phyloP scores from a whole-genome alignment of 2,329 filamentous ascomycete species.

The Hypomyces rosellus region DNA sequence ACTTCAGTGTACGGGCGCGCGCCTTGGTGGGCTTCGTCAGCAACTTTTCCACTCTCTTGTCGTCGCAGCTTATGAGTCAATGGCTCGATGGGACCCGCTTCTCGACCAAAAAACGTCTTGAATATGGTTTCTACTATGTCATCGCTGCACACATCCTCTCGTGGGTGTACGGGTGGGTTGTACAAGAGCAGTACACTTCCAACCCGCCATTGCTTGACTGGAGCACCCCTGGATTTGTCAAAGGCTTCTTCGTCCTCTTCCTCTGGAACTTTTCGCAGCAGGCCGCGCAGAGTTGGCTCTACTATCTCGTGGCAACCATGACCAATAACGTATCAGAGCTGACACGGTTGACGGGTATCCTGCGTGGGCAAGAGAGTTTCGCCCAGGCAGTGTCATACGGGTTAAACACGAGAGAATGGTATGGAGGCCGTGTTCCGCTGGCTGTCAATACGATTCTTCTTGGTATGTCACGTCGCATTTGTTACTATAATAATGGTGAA shows the following conservation, averaged over 20 bases:
- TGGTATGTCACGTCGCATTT: slow-evolving; percentile 18
- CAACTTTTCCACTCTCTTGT: slow-evolving; percentile 30
- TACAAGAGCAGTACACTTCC: slow-evolving; percentile 44
- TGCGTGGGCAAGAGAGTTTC: slow-evolving; percentile 36
- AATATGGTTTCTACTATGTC: slow-evolving; percentile 39
- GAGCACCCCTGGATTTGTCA: slow-evolving; percentile 35
- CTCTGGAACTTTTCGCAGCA: slow-evolving; percentile 47
- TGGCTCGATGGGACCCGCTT: slow-evolving; percentile 36
- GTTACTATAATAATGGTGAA: not conserved
- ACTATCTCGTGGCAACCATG: slow-evolving; percentile 48
- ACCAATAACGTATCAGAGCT: slow-evolving; percentile 51
- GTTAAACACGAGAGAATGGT: slow-evolving; percentile 32
- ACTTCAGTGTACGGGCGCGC: slow-evolving; percentile 34
- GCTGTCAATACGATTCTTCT: slow-evolving; percentile 34
- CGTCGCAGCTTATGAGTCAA: slow-evolving; percentile 37
- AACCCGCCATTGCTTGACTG: slow-evolving; percentile 35
- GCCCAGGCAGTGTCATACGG: slow-evolving; percentile 34
- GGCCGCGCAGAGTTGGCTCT: slow-evolving; percentile 49
- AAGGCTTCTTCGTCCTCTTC: slow-evolving; percentile 42
- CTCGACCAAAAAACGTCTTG: slow-evolving; percentile 35
- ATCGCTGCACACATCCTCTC: slow-evolving; percentile 38
- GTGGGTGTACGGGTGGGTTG: slow-evolving; percentile 48
- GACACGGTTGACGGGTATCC: slow-evolving; percentile 32
- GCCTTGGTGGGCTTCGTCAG: slow-evolving; percentile 41
- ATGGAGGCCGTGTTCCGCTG: slow-evolving; percentile 31